phyloP scores from a whole-genome alignment of 2,329 filamentous ascomycete genomes.

The Alternaria sp. region DNA sequence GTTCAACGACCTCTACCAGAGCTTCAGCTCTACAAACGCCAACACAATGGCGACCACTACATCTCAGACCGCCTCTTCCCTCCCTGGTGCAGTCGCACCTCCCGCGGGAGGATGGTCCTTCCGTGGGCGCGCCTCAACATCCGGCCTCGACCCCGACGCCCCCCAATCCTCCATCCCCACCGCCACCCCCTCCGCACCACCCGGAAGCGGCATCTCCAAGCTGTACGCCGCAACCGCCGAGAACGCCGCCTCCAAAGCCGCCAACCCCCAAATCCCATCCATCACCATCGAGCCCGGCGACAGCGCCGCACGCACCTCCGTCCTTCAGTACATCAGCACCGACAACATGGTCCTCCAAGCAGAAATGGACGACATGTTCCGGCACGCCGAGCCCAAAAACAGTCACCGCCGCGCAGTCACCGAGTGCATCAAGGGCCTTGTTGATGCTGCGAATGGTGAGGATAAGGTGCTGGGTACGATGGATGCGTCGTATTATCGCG shows the following conservation, averaged over 20 bases:
- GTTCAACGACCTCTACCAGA: neutral
- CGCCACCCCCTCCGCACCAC: neutral
- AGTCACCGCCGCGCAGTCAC: neutral
- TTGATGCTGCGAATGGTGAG: neutral
- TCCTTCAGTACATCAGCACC: neutral
- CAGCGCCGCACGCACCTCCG: neutral
- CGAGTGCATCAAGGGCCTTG: neutral
- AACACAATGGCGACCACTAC: neutral
- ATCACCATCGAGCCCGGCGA: neutral
- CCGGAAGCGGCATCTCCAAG: neutral
- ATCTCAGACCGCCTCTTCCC: neutral
- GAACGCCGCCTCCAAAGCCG: neutral
- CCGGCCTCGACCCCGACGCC: neutral
- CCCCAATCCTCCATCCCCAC: neutral
- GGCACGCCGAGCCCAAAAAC: neutral
- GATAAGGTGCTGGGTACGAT: neutral
- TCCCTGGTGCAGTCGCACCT: neutral
- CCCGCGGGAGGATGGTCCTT: neutral
- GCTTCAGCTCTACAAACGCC: neutral
- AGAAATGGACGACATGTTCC: constrained; percentile 1
- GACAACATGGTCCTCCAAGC: constrained; percentile 2
- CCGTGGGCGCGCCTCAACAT: neutral
- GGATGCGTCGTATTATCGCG: neutral
- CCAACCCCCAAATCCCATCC: neutral
- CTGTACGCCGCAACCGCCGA: neutral